Evolutionary conservation across 495 filamentous ascomycete species (phyloP).

Genomic region (Glutinoglossum americanum): DNA sequence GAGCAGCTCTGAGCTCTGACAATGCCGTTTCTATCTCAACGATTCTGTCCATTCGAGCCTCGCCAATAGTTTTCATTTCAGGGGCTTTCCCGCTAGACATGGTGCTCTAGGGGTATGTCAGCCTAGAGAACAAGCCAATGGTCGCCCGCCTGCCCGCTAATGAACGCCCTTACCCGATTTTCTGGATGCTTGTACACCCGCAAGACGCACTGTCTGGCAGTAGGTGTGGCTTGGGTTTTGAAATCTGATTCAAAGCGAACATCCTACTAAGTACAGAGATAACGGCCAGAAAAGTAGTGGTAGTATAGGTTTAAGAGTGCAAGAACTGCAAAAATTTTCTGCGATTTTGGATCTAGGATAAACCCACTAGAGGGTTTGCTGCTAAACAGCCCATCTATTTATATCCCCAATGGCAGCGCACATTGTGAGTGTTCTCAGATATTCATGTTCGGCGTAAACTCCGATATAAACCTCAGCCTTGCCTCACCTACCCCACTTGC

Average conservation of each 20-base stretch:
- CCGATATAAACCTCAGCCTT: too few species aligned
- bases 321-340: background rate
- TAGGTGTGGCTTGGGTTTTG: background rate
- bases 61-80: background rate
- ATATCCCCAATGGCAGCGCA: background rate
- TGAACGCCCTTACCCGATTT: background rate
- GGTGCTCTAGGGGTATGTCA: background rate
- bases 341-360: background rate
- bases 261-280: background rate
- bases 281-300: background rate
- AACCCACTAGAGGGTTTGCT: background rate
- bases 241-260: background rate
- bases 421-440: too few species aligned
- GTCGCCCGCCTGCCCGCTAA: background rate
- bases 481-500: too few species aligned
- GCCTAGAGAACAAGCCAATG: background rate
- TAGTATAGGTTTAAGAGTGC: background rate
- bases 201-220: background rate
- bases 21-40: background rate
- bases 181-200: background rate
- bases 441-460: too few species aligned
- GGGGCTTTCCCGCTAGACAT: background rate
- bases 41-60: background rate
- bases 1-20: background rate
- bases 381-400: background rate